Percentiles rank a stretch among this genome's conserved stretches.
Evolutionary conservation across 495 filamentous ascomycete genomes (phyloP).

Genomic region (Aspergillus baeticus): DNA sequence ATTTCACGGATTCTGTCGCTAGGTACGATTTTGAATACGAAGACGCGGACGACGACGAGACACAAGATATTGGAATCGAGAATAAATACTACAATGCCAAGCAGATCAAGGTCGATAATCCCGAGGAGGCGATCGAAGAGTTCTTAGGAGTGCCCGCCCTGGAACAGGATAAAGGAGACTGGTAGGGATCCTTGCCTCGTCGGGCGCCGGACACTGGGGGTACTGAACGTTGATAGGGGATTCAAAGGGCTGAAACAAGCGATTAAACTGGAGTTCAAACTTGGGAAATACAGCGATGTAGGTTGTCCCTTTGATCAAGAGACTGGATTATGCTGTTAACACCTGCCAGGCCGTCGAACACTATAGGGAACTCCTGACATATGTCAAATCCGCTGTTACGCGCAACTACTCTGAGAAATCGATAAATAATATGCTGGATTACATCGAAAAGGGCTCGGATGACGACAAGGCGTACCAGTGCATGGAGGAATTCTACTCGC

Average conservation of each 20-base stretch:
- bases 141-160: slow-evolving; percentile 82
- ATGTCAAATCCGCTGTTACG: slow-evolving; percentile 94
- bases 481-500: slow-evolving; percentile 95
- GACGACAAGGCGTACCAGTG: slow-evolving; percentile 74
- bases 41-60: slow-evolving; percentile 85
- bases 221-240: slow-evolving; percentile 55
- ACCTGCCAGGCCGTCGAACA: slow-evolving; percentile 82
- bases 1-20: slow-evolving; percentile 14
- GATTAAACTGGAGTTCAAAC: slow-evolving; percentile 93
- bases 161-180: slow-evolving; percentile 90
- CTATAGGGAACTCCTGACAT: slow-evolving; percentile 92
- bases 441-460: slow-evolving; percentile 90
- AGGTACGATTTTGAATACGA: slow-evolving; percentile 98
- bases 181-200: slow-evolving; percentile 47
- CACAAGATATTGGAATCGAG: slow-evolving; percentile 89
- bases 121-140: slow-evolving; percentile 86
- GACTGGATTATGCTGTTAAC: slow-evolving; percentile 9
- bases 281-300: slow-evolving; percentile 81
- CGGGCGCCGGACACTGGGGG: background rate
- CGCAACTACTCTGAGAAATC: slow-evolving; percentile 99
- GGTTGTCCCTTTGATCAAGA: slow-evolving; percentile 1
- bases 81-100: slow-evolving; percentile 99
- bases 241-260: slow-evolving; percentile 98
- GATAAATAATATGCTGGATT: slow-evolving; percentile 99
- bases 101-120: slow-evolving; percentile 84